phyloP scores from a whole-genome alignment of 768 basidiomycete species.

The Postia placenta region DNA sequence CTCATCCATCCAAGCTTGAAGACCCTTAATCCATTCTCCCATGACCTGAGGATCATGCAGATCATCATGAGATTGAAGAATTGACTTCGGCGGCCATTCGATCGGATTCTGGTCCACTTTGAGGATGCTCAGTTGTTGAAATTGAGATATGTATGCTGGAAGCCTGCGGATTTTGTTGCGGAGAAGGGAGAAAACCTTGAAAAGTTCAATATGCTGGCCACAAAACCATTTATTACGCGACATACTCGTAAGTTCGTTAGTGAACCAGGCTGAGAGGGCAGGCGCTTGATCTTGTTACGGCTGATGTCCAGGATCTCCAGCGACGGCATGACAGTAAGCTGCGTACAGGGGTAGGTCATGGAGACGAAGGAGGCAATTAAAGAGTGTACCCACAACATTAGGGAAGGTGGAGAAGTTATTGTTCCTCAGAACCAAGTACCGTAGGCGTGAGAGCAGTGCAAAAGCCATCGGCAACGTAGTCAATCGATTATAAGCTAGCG shows the following conservation, averaged over 20 bases:
- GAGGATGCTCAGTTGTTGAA: constrained; percentile 67
- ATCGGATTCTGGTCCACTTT: constrained; percentile 90
- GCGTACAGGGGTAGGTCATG: constrained; percentile 2
- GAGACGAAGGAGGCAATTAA: not conserved
- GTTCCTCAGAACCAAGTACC: constrained; percentile 84
- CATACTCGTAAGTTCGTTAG: constrained; percentile 70
- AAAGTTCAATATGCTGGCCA: not conserved
- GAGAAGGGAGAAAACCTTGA: constrained; percentile 78
- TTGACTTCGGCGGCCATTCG: constrained; percentile 78
- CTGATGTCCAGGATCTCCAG: constrained; percentile 94
- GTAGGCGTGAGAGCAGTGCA: constrained; percentile 60
- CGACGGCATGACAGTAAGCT: constrained; percentile 81
- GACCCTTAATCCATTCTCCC: constrained; percentile 62
- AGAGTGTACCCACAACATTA: constrained; percentile 59
- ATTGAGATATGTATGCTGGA: constrained; percentile 72
- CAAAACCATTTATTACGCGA: constrained; percentile 1
- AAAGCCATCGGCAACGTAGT: constrained; percentile 72
- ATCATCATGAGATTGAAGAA: constrained; percentile 41
- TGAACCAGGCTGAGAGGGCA: constrained; percentile 77
- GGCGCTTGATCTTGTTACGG: constrained; percentile 77
- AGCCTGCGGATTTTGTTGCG: constrained; percentile 79
- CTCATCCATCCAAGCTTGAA: constrained; percentile 74
- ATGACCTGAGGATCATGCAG: constrained; percentile 44
- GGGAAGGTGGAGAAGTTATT: constrained; percentile 84
- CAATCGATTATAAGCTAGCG: constrained; percentile 81